A percentile compares a stretch with the other conserved stretches of the same genome.
phyloP scores from a whole-genome alignment of 306 rosid species.

The Vachellia collinsii region DNA sequence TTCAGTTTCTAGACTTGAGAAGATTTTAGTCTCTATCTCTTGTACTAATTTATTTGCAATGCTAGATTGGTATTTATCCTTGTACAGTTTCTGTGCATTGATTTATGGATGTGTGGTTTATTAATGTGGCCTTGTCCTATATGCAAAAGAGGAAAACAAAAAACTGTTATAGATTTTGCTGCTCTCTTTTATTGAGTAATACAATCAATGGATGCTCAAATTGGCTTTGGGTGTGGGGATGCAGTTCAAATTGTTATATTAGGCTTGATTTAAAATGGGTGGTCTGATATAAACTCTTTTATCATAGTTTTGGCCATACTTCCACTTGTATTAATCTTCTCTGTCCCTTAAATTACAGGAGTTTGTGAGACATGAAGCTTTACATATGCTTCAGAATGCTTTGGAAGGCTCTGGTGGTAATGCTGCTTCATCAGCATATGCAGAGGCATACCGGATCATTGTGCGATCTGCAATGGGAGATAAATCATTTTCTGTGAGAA shows the following conservation, averaged over 20 bases:
- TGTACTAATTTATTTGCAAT: neutral
- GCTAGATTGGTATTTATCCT: neutral
- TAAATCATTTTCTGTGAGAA: slow-evolving; percentile 91
- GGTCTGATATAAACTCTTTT: neutral
- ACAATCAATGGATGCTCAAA: neutral
- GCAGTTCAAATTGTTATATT: neutral
- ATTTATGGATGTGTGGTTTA: slow-evolving; percentile 2
- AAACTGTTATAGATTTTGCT: neutral
- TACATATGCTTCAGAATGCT: slow-evolving; percentile 88
- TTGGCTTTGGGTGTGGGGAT: neutral
- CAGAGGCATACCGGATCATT: slow-evolving; percentile 89
- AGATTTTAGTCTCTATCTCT: neutral
- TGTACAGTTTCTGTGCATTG: neutral
- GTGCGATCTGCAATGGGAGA: slow-evolving; percentile 79
- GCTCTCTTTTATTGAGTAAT: slow-evolving; percentile 11
- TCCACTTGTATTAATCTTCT: slow-evolving; percentile 12
- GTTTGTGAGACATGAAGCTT: slow-evolving; percentile 91
- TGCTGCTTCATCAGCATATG: slow-evolving; percentile 83
- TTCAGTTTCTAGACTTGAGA: neutral
- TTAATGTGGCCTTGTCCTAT: neutral
- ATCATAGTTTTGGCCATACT: slow-evolving; percentile 18
- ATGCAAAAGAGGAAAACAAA: neutral
- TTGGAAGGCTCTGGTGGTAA: slow-evolving; percentile 91
- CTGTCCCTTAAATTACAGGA: slow-evolving; percentile 56
- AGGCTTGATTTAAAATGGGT: neutral